Evolutionary conservation across 345 rosid genomes (phyloP).

Genomic region (Conringia planisiliqua): DNA sequence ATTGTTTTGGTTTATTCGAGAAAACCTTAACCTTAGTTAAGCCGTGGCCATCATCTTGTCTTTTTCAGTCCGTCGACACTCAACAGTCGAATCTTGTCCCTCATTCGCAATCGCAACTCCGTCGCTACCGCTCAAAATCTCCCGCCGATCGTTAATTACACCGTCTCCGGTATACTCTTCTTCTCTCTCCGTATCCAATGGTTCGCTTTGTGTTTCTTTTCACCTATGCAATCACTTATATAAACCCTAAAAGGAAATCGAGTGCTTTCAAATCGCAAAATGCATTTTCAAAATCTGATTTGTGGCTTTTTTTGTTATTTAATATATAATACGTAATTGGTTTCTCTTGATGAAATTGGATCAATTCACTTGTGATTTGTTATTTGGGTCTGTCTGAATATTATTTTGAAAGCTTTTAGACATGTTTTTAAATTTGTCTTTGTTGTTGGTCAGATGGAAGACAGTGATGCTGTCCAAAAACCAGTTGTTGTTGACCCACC

Average conservation of each 20-base stretch:
- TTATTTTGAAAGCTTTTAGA: neutral
- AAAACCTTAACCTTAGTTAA: constrained; percentile 15
- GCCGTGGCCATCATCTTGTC: constrained; percentile 3
- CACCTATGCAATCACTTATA: neutral
- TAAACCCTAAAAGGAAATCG: neutral
- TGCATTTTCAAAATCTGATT: neutral
- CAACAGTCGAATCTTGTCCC: neutral
- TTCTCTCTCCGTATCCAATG: neutral
- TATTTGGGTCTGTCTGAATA: neutral
- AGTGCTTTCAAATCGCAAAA: neutral
- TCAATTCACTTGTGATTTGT: neutral
- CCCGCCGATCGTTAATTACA: neutral
- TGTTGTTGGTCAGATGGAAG: constrained; percentile 23
- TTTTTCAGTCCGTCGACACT: constrained; percentile 7
- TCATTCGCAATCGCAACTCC: constrained; percentile 1
- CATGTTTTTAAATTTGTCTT: neutral
- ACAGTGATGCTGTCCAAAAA: constrained; percentile 23
- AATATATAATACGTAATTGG: neutral
- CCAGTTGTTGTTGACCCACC: constrained; percentile 37
- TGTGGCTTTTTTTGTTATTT: neutral
- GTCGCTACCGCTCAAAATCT: neutral
- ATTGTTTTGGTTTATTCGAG: neutral
- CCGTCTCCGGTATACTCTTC: neutral
- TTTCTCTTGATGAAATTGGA: neutral
- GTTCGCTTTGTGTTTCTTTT: neutral